phyloP scores from a whole-genome alignment of 495 filamentous ascomycete genomes.

The Aspergillus avenaceus region DNA sequence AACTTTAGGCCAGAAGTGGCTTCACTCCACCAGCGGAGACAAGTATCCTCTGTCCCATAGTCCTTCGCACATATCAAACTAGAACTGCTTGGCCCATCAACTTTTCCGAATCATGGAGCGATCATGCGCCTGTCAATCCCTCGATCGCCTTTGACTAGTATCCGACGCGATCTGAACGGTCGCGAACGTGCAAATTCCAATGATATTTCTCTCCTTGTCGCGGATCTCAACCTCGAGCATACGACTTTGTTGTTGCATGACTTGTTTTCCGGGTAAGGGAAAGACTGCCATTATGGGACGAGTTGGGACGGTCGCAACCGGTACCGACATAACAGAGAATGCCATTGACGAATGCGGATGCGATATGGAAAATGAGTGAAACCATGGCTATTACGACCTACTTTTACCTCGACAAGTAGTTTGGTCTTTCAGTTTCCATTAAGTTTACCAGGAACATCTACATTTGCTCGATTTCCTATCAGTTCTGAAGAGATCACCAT shows the following conservation, averaged over 20 bases:
- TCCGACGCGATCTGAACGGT: neutral
- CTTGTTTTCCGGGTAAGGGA: neutral
- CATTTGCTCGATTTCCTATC: neutral
- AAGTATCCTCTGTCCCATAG: neutral
- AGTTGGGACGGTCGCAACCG: constrained; percentile 28
- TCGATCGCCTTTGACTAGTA: neutral
- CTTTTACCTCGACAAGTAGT: neutral
- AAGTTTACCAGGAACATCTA: neutral
- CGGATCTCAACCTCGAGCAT: neutral
- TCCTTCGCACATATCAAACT: neutral
- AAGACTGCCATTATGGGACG: neutral
- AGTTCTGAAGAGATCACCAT: constrained; percentile 6
- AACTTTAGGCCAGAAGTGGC: neutral
- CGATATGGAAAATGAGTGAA: constrained; percentile 11
- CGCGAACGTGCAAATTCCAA: neutral
- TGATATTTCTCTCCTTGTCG: neutral
- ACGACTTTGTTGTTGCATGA: constrained; percentile 2
- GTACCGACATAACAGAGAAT: constrained; percentile 18
- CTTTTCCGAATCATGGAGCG: neutral
- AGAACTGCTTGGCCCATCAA: neutral
- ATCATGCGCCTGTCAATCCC: constrained; percentile 7
- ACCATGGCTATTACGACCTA: neutral
- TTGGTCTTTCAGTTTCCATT: neutral
- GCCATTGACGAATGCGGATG: constrained; percentile 34
- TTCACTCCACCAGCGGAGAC: neutral